phyloP scores from a whole-genome alignment of 148 eudicot species.

The Silene conica region DNA sequence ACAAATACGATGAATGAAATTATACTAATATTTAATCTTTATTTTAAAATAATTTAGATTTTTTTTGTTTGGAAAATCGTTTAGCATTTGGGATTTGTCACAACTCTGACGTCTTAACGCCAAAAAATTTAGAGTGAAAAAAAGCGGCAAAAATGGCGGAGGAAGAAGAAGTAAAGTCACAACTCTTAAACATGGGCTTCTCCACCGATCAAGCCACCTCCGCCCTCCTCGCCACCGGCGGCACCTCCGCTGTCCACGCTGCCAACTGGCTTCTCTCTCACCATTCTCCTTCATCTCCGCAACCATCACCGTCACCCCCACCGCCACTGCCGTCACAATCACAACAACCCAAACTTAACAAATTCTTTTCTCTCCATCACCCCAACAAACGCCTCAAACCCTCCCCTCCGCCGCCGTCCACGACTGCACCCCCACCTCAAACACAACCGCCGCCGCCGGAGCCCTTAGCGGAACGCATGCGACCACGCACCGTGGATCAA shows the following conservation, averaged over 20 bases:
- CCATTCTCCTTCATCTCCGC: background rate
- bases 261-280: slow-evolving; percentile 65
- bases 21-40: too few relatives aligned
- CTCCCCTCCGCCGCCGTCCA: background rate
- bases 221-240: slow-evolving; percentile 61
- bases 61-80: too few relatives aligned
- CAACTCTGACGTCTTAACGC: too few relatives aligned
- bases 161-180: slow-evolving; percentile 24
- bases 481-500: slow-evolving; percentile 53
- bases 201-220: slow-evolving; percentile 42
- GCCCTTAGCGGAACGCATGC: slow-evolving; percentile 72
- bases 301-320: background rate
- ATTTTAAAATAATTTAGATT: too few relatives aligned
- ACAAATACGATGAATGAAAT: too few relatives aligned
- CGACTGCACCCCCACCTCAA: background rate
- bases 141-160: background rate
- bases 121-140: background rate
- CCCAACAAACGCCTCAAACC: slow-evolving; percentile 33
- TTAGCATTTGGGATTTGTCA: too few relatives aligned
- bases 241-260: slow-evolving; percentile 44
- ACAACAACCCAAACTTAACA: slow-evolving; percentile 30
- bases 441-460: slow-evolving; percentile 7
- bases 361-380: slow-evolving; percentile 22
- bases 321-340: slow-evolving; percentile 16
- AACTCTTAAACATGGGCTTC: slow-evolving; percentile 76